Percentiles rank a stretch among this genome's conserved stretches.
Evolutionary conservation across 208 protist genomes (phyloP).

Genomic region (Crithidia expoeki): DNA sequence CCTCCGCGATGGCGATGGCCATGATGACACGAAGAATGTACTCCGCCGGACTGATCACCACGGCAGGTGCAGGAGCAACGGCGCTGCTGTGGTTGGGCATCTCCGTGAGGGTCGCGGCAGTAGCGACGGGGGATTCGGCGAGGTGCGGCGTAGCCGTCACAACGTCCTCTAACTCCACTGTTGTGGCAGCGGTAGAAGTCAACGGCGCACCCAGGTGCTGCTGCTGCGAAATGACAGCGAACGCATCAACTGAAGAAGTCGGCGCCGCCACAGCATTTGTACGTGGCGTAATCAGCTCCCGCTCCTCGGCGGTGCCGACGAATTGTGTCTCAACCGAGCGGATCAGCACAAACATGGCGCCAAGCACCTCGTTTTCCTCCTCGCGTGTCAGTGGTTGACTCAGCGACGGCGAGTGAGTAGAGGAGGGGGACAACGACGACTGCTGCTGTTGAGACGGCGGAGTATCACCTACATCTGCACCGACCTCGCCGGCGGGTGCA

Average conservation of each 20-base stretch:
- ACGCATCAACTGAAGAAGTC: not conserved
- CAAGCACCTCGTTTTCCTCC: conserved; percentile 38
- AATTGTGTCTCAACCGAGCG: conserved; percentile 46
- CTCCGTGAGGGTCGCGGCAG: not conserved
- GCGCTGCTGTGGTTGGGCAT: too few relatives aligned
- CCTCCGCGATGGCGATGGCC: conserved; percentile 53
- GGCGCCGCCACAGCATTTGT: conserved; percentile 15
- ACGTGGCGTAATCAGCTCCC: conserved; percentile 40
- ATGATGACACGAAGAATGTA: conserved; percentile 55
- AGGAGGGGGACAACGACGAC: not conserved
- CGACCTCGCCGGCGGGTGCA: too few relatives aligned
- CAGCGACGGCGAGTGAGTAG: not conserved
- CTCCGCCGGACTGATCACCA: conserved; percentile 51
- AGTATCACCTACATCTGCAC: too few relatives aligned
- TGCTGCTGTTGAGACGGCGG: conserved; percentile 1
- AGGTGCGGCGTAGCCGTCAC: conserved; percentile 15
- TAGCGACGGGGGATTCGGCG: not conserved
- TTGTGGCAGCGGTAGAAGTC: not conserved
- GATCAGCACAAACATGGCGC: conserved; percentile 44
- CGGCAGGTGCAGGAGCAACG: not conserved
- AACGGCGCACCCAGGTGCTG: not conserved
- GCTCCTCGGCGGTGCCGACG: conserved; percentile 52
- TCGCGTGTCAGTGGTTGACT: conserved; percentile 19
- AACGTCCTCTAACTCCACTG: conserved; percentile 5
- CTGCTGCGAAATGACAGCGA: too few relatives aligned